Evolutionary conservation across 192 early-diverging fungal genomes (phyloP).

Genomic region (Gryganskiella cystojenkinii): DNA sequence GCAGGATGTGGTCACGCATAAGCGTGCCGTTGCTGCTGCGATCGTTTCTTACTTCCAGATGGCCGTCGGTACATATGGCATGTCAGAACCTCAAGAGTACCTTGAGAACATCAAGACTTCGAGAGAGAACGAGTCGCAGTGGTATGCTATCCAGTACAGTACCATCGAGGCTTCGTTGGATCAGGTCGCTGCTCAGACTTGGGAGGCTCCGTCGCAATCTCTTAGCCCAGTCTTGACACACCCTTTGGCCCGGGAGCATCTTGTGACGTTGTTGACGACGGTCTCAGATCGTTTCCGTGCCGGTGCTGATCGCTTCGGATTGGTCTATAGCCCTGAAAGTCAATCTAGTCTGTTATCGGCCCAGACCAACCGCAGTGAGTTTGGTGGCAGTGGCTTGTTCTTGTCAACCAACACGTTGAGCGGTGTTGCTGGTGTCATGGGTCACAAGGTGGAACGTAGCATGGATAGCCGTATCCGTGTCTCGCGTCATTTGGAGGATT

Average conservation of each 20-base stretch:
- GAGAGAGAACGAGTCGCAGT: slow-evolving; percentile 36
- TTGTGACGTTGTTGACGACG: slow-evolving; percentile 40
- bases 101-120: slow-evolving; percentile 46
- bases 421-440: background rate
- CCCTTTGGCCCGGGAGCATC: slow-evolving; percentile 48
- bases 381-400: slow-evolving; percentile 44
- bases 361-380: slow-evolving; percentile 5
- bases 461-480: slow-evolving; percentile 48
- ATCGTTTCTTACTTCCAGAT: slow-evolving; percentile 45
- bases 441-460: slow-evolving; percentile 38
- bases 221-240: slow-evolving; percentile 39
- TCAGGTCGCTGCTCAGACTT: slow-evolving; percentile 2
- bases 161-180: slow-evolving; percentile 20
- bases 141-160: slow-evolving; percentile 27
- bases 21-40: slow-evolving; percentile 34
- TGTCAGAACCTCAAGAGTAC: slow-evolving; percentile 42
- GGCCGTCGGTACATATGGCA: slow-evolving; percentile 26
- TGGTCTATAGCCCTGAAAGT: slow-evolving; percentile 27
- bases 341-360: slow-evolving; percentile 4
- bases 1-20: slow-evolving; percentile 11
- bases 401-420: slow-evolving; percentile 22
- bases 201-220: slow-evolving; percentile 28
- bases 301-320: slow-evolving; percentile 38
- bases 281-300: slow-evolving; percentile 45
- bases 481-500: slow-evolving; percentile 46